Evolutionary conservation across 805 yeast genomes (phyloP).

Genomic region (Metschnikowia similis): DNA sequence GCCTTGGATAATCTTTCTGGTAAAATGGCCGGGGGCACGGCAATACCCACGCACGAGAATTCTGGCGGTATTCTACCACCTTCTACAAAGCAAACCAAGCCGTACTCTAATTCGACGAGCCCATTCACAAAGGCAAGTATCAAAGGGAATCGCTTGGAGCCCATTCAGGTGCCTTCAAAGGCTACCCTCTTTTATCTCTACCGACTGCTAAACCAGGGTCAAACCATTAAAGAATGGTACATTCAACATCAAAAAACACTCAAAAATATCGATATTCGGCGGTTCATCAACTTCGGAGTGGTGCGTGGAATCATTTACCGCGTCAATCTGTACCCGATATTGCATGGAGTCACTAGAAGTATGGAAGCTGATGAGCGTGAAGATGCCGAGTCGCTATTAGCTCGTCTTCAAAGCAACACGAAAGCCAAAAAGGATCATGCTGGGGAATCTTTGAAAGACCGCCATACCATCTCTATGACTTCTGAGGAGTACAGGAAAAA

Average conservation of each 20-base stretch:
- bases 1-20: not conserved
- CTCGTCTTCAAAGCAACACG: conserved; percentile 8
- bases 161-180: conserved; percentile 50
- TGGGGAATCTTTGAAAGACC: not conserved
- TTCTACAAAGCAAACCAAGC: not conserved
- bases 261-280: conserved; percentile 68
- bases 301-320: conserved; percentile 78
- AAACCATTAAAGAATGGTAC: conserved; percentile 78
- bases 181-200: conserved; percentile 69
- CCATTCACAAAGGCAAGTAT: conserved; percentile 6
- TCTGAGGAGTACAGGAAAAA: conserved; percentile 16
- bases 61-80: not conserved
- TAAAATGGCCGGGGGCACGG: not conserved
- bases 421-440: conserved; percentile 1
- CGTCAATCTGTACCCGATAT: conserved; percentile 70
- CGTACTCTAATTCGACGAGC: conserved; percentile 8
- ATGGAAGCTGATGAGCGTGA: conserved; percentile 23
- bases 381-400: conserved; percentile 10
- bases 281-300: conserved; percentile 84
- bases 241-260: conserved; percentile 56
- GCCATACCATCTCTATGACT: conserved; percentile 6
- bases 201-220: conserved; percentile 73
- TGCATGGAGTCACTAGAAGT: conserved; percentile 36
- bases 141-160: not conserved
- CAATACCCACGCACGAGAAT: not conserved